Base-by-base conservation (phyloP, 2,329 filamentous ascomycete genomes). In the Epichloe festucae region DNA sequence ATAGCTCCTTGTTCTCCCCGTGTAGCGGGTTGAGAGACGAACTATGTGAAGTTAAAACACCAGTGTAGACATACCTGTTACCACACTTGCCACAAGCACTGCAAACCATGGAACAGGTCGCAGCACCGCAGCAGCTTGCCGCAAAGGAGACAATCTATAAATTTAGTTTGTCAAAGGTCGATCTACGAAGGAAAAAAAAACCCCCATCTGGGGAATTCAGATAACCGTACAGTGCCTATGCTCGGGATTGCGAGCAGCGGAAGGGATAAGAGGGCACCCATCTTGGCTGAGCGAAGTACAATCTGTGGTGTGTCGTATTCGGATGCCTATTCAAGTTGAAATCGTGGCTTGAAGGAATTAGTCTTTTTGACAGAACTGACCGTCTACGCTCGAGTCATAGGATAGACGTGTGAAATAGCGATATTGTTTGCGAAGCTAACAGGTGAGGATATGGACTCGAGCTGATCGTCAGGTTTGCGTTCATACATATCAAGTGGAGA, bases 41-140 rank as follows among this genome's bases (percentile, higher is more conserved):
- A 36, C 6, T 45, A 31, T 19, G 11, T 46, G 8, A 46, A 15
- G n/a, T n/a, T 21, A 12, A 10, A 8, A 46, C 17, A 10, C 10
- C 31, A 46, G 21, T 7, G 52, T 54, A 17, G 17, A 21, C 59
- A 56, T 70, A 89, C 87, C 88, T 95, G 75, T 95, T 97, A 61
- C 90, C 88, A 70, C 91, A 97, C 68, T 96, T 97, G 49, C 93
- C 91, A 66, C 91, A 98, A 12, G 89, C 87, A 66, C 87, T 93
- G 73, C 90, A 97, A 47, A 97, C 85, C 67, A 93, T 91, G 60
- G 89, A 95, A 71, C 91, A 97, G 49, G 93, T 96, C 45, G 93
- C 90, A 31, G 93, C 93, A 65, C 93, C 93, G 67, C 93, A 98
- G 72, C 93, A 98, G 62, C 89, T 96, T 56, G 86, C 89, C 56